These are phyloP conservation scores for Paxillus ammoniavirescens DNA, from an alignment of 768 basidiomycete species.

Conservation along the genomic window DNA sequence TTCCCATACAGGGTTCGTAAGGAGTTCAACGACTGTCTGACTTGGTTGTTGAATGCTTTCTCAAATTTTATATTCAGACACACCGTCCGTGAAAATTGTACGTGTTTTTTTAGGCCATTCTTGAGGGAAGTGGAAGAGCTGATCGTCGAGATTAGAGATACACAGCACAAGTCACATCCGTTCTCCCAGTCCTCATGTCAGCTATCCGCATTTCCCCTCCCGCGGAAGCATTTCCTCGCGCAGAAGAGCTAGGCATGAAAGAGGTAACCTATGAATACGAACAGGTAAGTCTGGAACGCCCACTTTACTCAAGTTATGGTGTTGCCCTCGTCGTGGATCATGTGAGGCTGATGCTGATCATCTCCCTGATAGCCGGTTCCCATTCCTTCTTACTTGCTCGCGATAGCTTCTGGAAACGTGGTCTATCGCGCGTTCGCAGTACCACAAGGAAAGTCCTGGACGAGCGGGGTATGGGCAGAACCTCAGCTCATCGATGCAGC, in stretches of 20 bases:
- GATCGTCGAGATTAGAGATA: slow-evolving; percentile 54
- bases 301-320: not conserved
- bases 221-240: slow-evolving; percentile 62
- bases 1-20: slow-evolving; percentile 68
- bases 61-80: slow-evolving; percentile 48
- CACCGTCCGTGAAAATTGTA: slow-evolving; percentile 83
- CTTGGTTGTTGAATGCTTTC: not conserved
- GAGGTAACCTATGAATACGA: slow-evolving; percentile 69
- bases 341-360: not conserved
- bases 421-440: slow-evolving; percentile 64
- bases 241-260: slow-evolving; percentile 69
- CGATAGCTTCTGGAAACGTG: slow-evolving; percentile 84
- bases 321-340: not conserved
- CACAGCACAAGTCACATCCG: slow-evolving; percentile 66
- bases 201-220: slow-evolving; percentile 78
- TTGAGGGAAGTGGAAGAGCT: too few relatives aligned
- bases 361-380: slow-evolving; percentile 59
- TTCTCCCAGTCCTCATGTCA: slow-evolving; percentile 84
- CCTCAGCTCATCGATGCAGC: slow-evolving; percentile 76
- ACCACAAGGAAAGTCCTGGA: slow-evolving; percentile 67
- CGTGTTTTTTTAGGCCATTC: slow-evolving; percentile 18
- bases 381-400: slow-evolving; percentile 87
- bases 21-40: not conserved
- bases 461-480: slow-evolving; percentile 87
- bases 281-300: slow-evolving; percentile 49